Evolutionary conservation across 1,284 basidiomycete genomes (phyloP).

Genomic region (Moesziomyces antarcticus): DNA sequence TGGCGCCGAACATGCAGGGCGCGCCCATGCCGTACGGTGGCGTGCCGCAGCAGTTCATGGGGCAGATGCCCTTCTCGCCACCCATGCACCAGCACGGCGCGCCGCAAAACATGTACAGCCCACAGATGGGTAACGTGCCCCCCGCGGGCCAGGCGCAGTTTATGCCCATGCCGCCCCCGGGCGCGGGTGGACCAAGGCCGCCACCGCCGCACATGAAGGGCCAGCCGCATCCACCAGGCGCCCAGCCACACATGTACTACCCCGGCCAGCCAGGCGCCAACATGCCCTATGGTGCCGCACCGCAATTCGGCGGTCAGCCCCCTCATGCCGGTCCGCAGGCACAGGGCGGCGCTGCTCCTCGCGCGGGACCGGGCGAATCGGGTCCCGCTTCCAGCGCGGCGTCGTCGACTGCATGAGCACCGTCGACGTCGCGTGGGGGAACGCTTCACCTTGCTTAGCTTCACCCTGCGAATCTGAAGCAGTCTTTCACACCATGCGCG

Average conservation of each 20-base stretch:
- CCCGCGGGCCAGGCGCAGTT: slow-evolving; percentile 36
- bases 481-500: neutral
- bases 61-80: slow-evolving; percentile 56
- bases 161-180: slow-evolving; percentile 47
- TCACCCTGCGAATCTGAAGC: slow-evolving; percentile 1
- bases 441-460: too few relatives aligned
- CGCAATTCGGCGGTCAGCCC: slow-evolving; percentile 26
- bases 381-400: slow-evolving; percentile 34
- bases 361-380: slow-evolving; percentile 13
- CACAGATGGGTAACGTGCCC: slow-evolving; percentile 54
- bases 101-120: slow-evolving; percentile 56
- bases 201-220: slow-evolving; percentile 43
- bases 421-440: neutral
- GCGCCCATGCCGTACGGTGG: slow-evolving; percentile 46
- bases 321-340: slow-evolving; percentile 16
- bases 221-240: slow-evolving; percentile 17
- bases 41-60: slow-evolving; percentile 52
- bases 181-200: slow-evolving; percentile 34
- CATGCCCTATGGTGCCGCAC: slow-evolving; percentile 21
- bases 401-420: slow-evolving; percentile 26
- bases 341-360: slow-evolving; percentile 9
- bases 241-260: slow-evolving; percentile 39
- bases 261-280: slow-evolving; percentile 20
- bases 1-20: slow-evolving; percentile 38
- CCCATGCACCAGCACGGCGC: slow-evolving; percentile 54